Evolutionary conservation across 345 rosid species (phyloP), one percentile per base, ranked within the genome.

Genomic region (Jatropha curcas): DNA sequence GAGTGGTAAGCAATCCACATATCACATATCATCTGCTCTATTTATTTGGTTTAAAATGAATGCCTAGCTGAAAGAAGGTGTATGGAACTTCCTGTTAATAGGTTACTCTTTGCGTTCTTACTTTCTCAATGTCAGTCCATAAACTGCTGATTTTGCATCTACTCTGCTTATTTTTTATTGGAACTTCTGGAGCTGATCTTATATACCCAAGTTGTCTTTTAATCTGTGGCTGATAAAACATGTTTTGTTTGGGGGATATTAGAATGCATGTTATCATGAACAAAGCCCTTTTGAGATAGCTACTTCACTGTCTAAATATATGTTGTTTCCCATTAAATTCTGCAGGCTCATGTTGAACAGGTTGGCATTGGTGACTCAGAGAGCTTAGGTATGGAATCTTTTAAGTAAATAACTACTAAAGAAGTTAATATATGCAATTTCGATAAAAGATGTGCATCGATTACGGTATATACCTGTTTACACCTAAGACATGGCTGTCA

Each of bases 321-420:
- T 74, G 53, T 52, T 57, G 6, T 30, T 72, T 67, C 48, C 39
- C n/a, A n/a, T 46, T 9, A 30, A 25, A 61, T 35, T 71, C 13
- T 61, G 63, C 83, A 86, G 89, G 83, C 70, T 65, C 82, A 87
- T 65, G 75, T 79, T 70, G 88, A 75, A 46, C 77, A 74, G 30
- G 68, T 82, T 59, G 86, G 83, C 74, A 76, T 72, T 66, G 70
- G 62, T 59, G 74, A 75, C 64, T 77, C 80, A 9, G 78, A 76
- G 65, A 74, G 74, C 70, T 55, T 52, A 65, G 90, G 92, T 87
- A 81, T 45, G 70, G 1, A 9, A 63, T 74, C 60, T 59, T 22
- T n/a, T 71, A 12, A 13, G 19, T 52, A 13, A n/a, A 12, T 63
- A 35, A 31, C 24, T 43, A 27, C 24, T 37, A 19, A 20, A 19